These are phyloP conservation scores for Suhomyces ambrosiae DNA, from an alignment of 1,139 yeast genomes.

Conservation along the genomic window DNA sequence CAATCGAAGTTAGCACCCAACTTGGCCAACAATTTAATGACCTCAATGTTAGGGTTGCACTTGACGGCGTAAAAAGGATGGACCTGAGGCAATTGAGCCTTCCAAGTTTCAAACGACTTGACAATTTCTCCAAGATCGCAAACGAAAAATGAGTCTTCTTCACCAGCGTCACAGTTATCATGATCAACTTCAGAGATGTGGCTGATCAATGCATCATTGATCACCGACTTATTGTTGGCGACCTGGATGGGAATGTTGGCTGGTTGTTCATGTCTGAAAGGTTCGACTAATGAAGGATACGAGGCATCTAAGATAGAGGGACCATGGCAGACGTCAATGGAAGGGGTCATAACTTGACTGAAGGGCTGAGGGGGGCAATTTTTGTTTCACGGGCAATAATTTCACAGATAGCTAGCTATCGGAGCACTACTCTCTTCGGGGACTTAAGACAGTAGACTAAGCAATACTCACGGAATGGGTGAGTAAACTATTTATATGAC, in stretches of 20 bases:
- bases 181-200: slow-evolving; percentile 53
- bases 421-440: slow-evolving; percentile 16
- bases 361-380: not conserved
- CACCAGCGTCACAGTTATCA: slow-evolving; percentile 70
- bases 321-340: slow-evolving; percentile 22
- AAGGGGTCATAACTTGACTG: slow-evolving; percentile 32
- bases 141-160: slow-evolving; percentile 85
- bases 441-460: slow-evolving; percentile 18
- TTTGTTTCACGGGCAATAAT: not conserved
- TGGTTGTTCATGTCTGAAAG: slow-evolving; percentile 3
- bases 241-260: too few species aligned
- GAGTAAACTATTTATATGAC: slow-evolving; percentile 33
- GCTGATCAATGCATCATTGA: slow-evolving; percentile 45
- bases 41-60: slow-evolving; percentile 76
- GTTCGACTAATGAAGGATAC: slow-evolving; percentile 13
- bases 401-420: too few species aligned
- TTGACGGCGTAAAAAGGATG: slow-evolving; percentile 91
- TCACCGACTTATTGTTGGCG: slow-evolving; percentile 11
- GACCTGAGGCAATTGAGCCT: slow-evolving; percentile 63
- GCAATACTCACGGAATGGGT: slow-evolving; percentile 34
- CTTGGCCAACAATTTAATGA: slow-evolving; percentile 57
- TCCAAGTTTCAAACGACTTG: slow-evolving; percentile 66
- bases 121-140: slow-evolving; percentile 79
- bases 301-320: slow-evolving; percentile 14
- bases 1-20: slow-evolving; percentile 87